Evolutionary conservation across 2,329 filamentous ascomycete genomes (phyloP).

Genomic region (Verruconis gallopava): DNA sequence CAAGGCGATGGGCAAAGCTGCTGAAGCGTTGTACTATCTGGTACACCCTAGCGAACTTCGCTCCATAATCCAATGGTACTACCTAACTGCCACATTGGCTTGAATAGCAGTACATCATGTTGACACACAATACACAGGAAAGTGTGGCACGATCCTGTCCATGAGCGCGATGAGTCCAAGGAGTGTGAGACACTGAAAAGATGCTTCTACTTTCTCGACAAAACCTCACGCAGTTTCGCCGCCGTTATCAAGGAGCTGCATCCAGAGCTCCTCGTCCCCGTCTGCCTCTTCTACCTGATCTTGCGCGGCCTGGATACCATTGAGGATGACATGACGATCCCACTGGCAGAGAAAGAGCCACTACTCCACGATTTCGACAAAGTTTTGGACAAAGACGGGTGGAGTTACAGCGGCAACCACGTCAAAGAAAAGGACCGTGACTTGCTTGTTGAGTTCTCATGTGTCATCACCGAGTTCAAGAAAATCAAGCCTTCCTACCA

Average conservation of each 20-base stretch:
- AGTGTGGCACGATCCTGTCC: slow-evolving; percentile 89
- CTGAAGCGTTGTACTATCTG: slow-evolving; percentile 54
- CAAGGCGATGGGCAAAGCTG: slow-evolving; percentile 16
- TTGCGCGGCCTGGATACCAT: slow-evolving; percentile 93
- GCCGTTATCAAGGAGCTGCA: slow-evolving; percentile 93
- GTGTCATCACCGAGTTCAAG: slow-evolving; percentile 74
- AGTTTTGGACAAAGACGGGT: slow-evolving; percentile 69
- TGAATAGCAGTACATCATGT: slow-evolving; percentile 1
- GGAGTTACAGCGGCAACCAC: slow-evolving; percentile 78
- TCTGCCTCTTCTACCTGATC: slow-evolving; percentile 85
- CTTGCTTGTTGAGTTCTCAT: slow-evolving; percentile 82
- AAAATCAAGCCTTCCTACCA: slow-evolving; percentile 75
- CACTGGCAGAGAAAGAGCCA: slow-evolving; percentile 69
- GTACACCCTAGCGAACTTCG: slow-evolving; percentile 68
- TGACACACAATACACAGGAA: slow-evolving; percentile 47
- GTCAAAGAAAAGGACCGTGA: slow-evolving; percentile 90
- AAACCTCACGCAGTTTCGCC: slow-evolving; percentile 87
- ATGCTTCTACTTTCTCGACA: slow-evolving; percentile 76
- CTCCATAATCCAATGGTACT: slow-evolving; percentile 76
- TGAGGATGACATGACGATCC: slow-evolving; percentile 94
- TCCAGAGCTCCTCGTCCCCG: slow-evolving; percentile 79
- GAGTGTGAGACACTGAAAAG: slow-evolving; percentile 61
- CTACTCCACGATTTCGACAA: slow-evolving; percentile 72
- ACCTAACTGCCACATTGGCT: slow-evolving; percentile 11
- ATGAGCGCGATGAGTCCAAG: slow-evolving; percentile 63